A percentile compares a stretch with the other conserved stretches of the same genome.
phyloP scores from a whole-genome alignment of 2,329 filamentous ascomycete species.

The Byssochlamys sp. region DNA sequence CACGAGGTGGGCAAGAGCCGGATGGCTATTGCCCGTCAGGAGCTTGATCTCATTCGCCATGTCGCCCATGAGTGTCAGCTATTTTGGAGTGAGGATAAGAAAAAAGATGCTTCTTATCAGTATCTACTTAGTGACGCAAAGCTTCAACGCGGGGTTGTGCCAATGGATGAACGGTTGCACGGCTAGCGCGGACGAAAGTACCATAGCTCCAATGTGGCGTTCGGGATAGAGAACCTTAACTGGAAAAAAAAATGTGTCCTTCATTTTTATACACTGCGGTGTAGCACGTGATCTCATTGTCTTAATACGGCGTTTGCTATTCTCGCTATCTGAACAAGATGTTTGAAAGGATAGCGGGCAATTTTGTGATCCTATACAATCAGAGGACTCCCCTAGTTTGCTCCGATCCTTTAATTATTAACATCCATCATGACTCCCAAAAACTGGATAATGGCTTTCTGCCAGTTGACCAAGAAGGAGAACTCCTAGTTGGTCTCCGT shows the following conservation, averaged over 20 bases:
- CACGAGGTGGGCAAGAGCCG: conserved; percentile 58
- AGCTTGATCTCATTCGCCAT: conserved; percentile 66
- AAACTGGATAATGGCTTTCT: too few relatives aligned
- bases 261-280: background rate
- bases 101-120: background rate
- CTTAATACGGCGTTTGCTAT: too few relatives aligned
- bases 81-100: background rate
- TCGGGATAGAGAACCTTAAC: background rate
- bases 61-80: background rate
- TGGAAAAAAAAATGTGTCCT: background rate
- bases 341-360: too few relatives aligned
- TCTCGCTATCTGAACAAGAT: too few relatives aligned
- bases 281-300: background rate
- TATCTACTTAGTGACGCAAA: background rate
- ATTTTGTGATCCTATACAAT: too few relatives aligned
- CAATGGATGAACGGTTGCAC: background rate
- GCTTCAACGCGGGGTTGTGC: background rate
- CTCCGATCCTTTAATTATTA: too few relatives aligned
- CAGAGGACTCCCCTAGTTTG: too few relatives aligned
- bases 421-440: too few relatives aligned
- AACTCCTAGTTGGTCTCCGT: too few relatives aligned
- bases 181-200: background rate
- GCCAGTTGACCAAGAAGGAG: too few relatives aligned
- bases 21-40: conserved; percentile 66
- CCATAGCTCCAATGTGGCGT: background rate